Evolutionary conservation across 768 basidiomycete species (phyloP), one percentile per base, ranked within the genome.

Genomic region (Russula earlei): DNA sequence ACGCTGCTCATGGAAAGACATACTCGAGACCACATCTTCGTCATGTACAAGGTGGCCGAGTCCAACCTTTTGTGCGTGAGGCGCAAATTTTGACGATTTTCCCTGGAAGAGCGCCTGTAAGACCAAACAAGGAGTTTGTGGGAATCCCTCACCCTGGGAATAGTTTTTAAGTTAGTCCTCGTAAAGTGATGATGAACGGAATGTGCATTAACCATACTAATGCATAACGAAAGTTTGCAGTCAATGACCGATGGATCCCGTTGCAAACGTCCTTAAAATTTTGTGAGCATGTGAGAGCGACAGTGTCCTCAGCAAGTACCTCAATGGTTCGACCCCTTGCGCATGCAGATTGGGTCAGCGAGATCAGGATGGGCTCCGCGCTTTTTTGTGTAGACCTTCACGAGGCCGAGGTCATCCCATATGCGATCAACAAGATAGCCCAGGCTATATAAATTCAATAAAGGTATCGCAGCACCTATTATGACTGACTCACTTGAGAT

Each of bases 321-420:
- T 97, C 94, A 49, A 98, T 87, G 4, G 91, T 93, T 3, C n/a
- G 95, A 91, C 0, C 95, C 96, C 67, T 82, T 86, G 56, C 95
- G 78, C 57, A 97, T 69, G 70, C 88, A 91, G 47, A 98, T 82
- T 24, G 96, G 96, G 69, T 99, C 96, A 1, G 76, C 70, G 12
- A 99, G 71, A 68, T 98, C 96, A 3, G 96, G 94, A 61, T 87
- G 88, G 29, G 78, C 88, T n/a, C 95, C 96, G 42, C 96, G 79
- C 68, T 94, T 94, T 72, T 99, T 99, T 3, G 96, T 99, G 70
- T 97, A 99, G 43, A 99, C 82, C 66, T 93, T 94, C 52, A 87
- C 86, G 7, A 91, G 77, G 50, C 77, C 74, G n/a, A 92, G 77
- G 56, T 87, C 81, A 27, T 83, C 84, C 86, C 85, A 90, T 58